A percentile compares a stretch with the other conserved stretches of the same genome.
Conservation (phyloP, 371 early-diverging fungal species). For the Conidiobolus incongruus region DNA sequence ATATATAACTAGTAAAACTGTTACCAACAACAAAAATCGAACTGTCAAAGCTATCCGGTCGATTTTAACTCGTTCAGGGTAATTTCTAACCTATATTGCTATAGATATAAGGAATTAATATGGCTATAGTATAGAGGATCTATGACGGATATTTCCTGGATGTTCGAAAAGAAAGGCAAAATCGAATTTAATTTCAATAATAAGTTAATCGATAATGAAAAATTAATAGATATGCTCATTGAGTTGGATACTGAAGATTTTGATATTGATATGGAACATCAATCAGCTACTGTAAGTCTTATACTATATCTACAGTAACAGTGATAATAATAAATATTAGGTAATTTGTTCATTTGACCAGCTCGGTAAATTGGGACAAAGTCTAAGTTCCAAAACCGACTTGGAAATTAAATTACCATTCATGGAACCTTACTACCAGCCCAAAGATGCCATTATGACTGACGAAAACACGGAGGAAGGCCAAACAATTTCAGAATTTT, state of each 20-base stretch:
- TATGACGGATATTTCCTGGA: constrained; percentile 25
- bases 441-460: constrained; percentile 17
- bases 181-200: too few relatives aligned
- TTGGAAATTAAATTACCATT: too few relatives aligned
- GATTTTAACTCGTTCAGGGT: constrained; percentile 25
- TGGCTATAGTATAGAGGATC: constrained; percentile 18
- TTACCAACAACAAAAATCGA: constrained; percentile 34
- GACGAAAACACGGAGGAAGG: constrained; percentile 15
- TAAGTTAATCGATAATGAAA: constrained; percentile 12
- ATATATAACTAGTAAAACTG: constrained; percentile 32
- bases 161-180: constrained; percentile 29
- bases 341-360: background rate
- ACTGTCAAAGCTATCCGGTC: constrained; percentile 41
- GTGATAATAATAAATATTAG: background rate
- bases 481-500: constrained; percentile 15
- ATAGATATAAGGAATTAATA: too few relatives aligned
- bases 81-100: constrained; percentile 6
- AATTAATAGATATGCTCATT: constrained; percentile 26
- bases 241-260: constrained; percentile 36
- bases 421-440: constrained; percentile 7
- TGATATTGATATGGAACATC: constrained; percentile 15
- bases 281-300: too few relatives aligned
- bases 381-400: too few relatives aligned
- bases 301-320: too few relatives aligned
- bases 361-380: background rate